Conservation (phyloP, 2,329 filamentous ascomycete species). For the Trichoderma polysporum region DNA sequence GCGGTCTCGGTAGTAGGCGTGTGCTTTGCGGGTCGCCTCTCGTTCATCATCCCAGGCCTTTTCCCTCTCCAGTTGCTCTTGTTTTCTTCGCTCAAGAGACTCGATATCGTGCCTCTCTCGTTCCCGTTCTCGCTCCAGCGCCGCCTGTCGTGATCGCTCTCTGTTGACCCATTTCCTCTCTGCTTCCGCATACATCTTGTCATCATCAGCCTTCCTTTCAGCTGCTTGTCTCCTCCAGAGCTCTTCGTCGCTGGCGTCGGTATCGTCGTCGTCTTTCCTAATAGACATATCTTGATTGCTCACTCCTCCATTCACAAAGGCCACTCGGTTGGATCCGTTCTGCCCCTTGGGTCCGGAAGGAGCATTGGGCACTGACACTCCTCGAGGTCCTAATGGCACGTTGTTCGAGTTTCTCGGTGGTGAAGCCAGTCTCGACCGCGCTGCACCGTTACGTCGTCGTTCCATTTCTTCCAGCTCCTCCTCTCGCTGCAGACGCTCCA, state of each 20-base stretch:
- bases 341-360: conserved; percentile 66
- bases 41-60: conserved; percentile 85
- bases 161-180: conserved; percentile 89
- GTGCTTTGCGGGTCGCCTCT: conserved; percentile 69
- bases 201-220: conserved; percentile 71
- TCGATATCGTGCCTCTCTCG: conserved; percentile 75
- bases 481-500: conserved; percentile 82
- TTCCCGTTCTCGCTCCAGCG: conserved; percentile 79
- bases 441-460: conserved; percentile 65
- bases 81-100: conserved; percentile 63
- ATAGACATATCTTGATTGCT: conserved; percentile 58
- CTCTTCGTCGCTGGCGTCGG: conserved; percentile 83
- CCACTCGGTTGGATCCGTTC: conserved; percentile 62
- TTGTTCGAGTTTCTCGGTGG: conserved; percentile 68
- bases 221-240: conserved; percentile 69
- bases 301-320: conserved; percentile 78
- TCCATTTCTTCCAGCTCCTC: conserved; percentile 91
- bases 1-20: conserved; percentile 85
- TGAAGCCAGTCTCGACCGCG: conserved; percentile 68
- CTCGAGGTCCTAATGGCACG: conserved; percentile 38
- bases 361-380: conserved; percentile 63
- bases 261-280: conserved; percentile 78
- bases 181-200: conserved; percentile 79
- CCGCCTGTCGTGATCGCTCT: conserved; percentile 79
- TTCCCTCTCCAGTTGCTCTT: conserved; percentile 63